A percentile compares a stretch with the other conserved stretches of the same genome.
These are phyloP conservation scores for Globisporangium spiculum DNA, from an alignment of 352 stramenopile genomes.

Conservation along the genomic window DNA sequence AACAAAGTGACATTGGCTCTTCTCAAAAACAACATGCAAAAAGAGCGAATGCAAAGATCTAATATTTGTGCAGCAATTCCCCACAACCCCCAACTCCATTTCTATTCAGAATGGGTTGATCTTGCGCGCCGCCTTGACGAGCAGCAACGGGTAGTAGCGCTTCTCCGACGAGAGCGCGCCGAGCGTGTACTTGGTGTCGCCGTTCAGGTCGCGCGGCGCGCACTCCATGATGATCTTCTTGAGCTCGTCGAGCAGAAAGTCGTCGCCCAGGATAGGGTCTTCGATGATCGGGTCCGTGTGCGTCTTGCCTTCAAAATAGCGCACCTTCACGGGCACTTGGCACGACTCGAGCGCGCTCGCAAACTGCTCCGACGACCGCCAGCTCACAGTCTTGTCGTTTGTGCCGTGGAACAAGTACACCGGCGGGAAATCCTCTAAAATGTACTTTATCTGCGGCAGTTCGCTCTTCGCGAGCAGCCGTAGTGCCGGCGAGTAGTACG, in stretches of 20 bases:
- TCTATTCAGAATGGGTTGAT: conserved; percentile 60
- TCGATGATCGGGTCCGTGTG: conserved; percentile 94
- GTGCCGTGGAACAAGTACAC: conserved; percentile 69
- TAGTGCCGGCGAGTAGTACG: conserved; percentile 55
- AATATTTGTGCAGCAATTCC: neutral
- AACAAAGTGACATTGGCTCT: too few species aligned
- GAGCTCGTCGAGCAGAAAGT: conserved; percentile 56
- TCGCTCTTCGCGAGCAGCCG: conserved; percentile 41
- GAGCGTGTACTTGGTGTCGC: conserved; percentile 34
- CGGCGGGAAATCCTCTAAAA: conserved; percentile 48
- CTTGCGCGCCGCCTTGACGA: conserved; percentile 45
- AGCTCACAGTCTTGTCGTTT: conserved; percentile 57
- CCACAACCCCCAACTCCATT: neutral
- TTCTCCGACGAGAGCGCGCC: conserved; percentile 30
- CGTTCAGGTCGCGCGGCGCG: conserved; percentile 33
- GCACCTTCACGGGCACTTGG: conserved; percentile 41
- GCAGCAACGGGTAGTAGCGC: conserved; percentile 42
- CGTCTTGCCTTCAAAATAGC: conserved; percentile 79
- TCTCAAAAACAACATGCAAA: neutral
- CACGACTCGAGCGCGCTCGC: conserved; percentile 42
- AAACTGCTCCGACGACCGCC: conserved; percentile 55
- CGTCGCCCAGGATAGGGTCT: conserved; percentile 65
- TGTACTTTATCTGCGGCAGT: conserved; percentile 10
- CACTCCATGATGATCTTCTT: conserved; percentile 45
- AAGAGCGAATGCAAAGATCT: neutral